Conservation (phyloP, 345 rosid genomes). For the Dipteronia dyeriana region DNA sequence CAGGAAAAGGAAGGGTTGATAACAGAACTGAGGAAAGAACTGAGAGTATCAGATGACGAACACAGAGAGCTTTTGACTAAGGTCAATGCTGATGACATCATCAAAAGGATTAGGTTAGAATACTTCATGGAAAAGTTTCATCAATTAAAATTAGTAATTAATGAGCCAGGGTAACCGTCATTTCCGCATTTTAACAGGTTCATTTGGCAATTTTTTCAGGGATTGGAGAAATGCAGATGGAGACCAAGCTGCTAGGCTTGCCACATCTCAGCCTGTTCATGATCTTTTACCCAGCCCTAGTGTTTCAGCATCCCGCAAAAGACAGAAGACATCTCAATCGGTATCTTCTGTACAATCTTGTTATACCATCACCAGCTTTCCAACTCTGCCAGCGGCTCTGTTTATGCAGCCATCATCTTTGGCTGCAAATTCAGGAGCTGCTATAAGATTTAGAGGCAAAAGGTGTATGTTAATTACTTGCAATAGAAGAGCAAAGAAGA, state of each 20-base stretch:
- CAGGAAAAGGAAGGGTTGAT: slow-evolving; percentile 96
- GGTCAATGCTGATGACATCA: slow-evolving; percentile 85
- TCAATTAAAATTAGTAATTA: slow-evolving; percentile 12
- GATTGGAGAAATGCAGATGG: slow-evolving; percentile 91
- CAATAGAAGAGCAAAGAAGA: background rate
- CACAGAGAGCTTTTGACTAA: slow-evolving; percentile 83
- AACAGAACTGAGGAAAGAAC: slow-evolving; percentile 91
- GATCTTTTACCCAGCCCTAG: slow-evolving; percentile 77
- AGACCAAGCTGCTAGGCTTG: slow-evolving; percentile 56
- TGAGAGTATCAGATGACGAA: slow-evolving; percentile 95
- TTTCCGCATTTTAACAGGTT: slow-evolving; percentile 14
- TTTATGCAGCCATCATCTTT: slow-evolving; percentile 20
- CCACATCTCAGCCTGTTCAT: slow-evolving; percentile 48
- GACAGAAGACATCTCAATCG: slow-evolving; percentile 69
- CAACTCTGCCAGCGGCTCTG: slow-evolving; percentile 8
- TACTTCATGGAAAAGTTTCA: slow-evolving; percentile 24
- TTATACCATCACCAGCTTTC: slow-evolving; percentile 13
- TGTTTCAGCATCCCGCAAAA: slow-evolving; percentile 81
- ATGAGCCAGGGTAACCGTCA: slow-evolving; percentile 3
- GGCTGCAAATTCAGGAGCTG: slow-evolving; percentile 17
- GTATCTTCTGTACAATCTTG: slow-evolving; percentile 39
- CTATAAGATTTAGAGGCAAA: slow-evolving; percentile 7
- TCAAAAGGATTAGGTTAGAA: slow-evolving; percentile 75
- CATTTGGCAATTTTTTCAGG: slow-evolving; percentile 42
- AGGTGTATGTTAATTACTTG: slow-evolving; percentile 11